phyloP scores from a whole-genome alignment of 495 filamentous ascomycete species.

The Jackrogersella minutella region DNA sequence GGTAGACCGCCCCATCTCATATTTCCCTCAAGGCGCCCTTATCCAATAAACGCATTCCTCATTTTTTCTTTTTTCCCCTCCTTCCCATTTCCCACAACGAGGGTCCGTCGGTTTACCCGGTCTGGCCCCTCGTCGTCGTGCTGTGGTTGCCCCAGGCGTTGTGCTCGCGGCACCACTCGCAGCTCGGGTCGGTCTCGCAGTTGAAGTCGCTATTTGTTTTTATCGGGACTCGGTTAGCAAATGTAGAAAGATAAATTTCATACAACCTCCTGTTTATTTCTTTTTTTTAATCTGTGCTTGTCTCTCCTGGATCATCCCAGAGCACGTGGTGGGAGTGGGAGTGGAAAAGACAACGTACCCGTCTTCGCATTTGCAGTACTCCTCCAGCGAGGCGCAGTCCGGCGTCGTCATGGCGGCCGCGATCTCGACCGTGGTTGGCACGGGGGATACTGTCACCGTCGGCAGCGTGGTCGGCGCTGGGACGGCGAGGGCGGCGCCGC shows the following conservation, averaged over 20 bases:
- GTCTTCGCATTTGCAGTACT: constrained; percentile 39
- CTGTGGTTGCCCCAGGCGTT: too few relatives aligned
- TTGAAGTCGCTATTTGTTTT: constrained; percentile 37
- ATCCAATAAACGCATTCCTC: too few relatives aligned
- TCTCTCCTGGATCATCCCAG: background rate
- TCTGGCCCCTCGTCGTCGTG: too few relatives aligned
- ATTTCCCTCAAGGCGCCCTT: too few relatives aligned
- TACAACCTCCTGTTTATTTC: background rate
- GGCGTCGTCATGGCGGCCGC: constrained; percentile 19
- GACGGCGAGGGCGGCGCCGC: constrained; percentile 28
- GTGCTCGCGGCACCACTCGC: constrained; percentile 42
- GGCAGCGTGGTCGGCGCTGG: background rate
- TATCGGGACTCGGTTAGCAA: too few relatives aligned
- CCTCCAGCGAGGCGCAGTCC: constrained; percentile 36
- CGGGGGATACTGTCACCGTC: background rate
- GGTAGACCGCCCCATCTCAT: too few relatives aligned
- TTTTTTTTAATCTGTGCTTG: background rate
- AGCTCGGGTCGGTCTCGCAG: constrained; percentile 38
- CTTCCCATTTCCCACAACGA: too few relatives aligned
- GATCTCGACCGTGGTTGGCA: background rate
- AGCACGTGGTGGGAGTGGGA: background rate
- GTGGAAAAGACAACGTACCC: constrained; percentile 22
- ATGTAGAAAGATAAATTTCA: too few relatives aligned
- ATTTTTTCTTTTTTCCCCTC: too few relatives aligned
- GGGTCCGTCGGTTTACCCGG: too few relatives aligned